Conservation (phyloP, 1,284 basidiomycete genomes). For the Rhodotorula sp. region DNA sequence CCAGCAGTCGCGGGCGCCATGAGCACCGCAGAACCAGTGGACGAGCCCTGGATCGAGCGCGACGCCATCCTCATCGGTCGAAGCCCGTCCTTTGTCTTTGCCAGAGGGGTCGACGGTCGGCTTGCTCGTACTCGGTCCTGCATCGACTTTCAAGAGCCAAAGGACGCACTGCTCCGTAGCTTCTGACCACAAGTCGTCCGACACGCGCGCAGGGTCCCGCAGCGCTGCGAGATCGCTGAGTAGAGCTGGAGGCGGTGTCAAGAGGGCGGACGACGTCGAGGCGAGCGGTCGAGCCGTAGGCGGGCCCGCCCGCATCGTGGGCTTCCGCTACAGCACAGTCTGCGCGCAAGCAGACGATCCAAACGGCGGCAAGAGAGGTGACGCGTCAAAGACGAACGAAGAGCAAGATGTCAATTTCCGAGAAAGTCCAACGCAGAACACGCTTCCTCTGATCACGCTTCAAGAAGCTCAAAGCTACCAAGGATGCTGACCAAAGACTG, state of each 20-base stretch:
- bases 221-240: slow-evolving; percentile 17
- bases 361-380: too few species aligned
- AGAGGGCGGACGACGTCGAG: not conserved
- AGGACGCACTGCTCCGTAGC: slow-evolving; percentile 30
- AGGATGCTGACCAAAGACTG: too few species aligned
- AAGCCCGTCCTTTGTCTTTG: slow-evolving; percentile 20
- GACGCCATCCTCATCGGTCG: slow-evolving; percentile 14
- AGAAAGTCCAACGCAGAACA: too few species aligned
- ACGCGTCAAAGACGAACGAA: too few species aligned
- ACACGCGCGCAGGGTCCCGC: slow-evolving; percentile 15
- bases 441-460: too few species aligned
- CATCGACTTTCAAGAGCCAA: slow-evolving; percentile 21
- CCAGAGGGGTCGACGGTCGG: not conserved
- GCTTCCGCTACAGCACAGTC: too few species aligned
- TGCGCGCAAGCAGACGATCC: too few species aligned
- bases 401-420: too few species aligned
- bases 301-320: not conserved
- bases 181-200: slow-evolving; percentile 32
- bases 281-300: not conserved
- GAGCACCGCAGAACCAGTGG: slow-evolving; percentile 39
- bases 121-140: slow-evolving; percentile 3
- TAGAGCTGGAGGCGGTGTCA: slow-evolving; percentile 11
- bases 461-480: too few species aligned
- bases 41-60: slow-evolving; percentile 15
- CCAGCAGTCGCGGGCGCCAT: slow-evolving; percentile 33